Conservation (phyloP, 805 yeast species). For the Ogataea salicorniae region DNA sequence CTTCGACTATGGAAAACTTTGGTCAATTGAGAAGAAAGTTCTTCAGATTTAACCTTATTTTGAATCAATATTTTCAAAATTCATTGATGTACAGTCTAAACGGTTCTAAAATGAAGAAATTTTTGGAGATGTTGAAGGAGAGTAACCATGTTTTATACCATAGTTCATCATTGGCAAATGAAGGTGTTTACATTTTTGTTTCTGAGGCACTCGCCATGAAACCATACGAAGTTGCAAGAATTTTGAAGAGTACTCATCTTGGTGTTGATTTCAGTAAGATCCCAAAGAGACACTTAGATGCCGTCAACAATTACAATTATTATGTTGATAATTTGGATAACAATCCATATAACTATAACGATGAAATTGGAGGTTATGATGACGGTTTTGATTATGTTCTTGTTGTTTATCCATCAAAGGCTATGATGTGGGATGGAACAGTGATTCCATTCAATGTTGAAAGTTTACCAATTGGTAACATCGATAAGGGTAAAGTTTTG, state of each 20-base stretch:
- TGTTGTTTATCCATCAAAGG: slow-evolving; percentile 73
- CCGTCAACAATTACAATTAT: slow-evolving; percentile 25
- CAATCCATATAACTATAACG: slow-evolving; percentile 3
- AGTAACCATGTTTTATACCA: slow-evolving; percentile 75
- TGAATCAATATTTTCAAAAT: slow-evolving; percentile 70
- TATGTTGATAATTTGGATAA: slow-evolving; percentile 11
- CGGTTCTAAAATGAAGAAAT: slow-evolving; percentile 41
- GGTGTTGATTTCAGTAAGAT: slow-evolving; percentile 44
- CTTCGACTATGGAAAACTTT: slow-evolving; percentile 61
- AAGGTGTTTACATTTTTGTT: slow-evolving; percentile 78
- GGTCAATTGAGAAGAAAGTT: slow-evolving; percentile 78
- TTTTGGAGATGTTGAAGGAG: slow-evolving; percentile 54
- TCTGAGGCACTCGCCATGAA: slow-evolving; percentile 47
- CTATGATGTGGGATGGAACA: slow-evolving; percentile 87
- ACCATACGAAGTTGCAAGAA: slow-evolving; percentile 39
- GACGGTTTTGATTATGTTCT: slow-evolving; percentile 51
- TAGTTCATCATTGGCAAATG: slow-evolving; percentile 55
- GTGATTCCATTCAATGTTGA: slow-evolving; percentile 51
- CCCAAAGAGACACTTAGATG: slow-evolving; percentile 29
- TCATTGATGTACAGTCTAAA: slow-evolving; percentile 57
- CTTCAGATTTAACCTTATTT: slow-evolving; percentile 64
- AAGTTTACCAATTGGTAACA: slow-evolving; percentile 44
- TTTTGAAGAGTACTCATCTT: slow-evolving; percentile 42
- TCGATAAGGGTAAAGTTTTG: slow-evolving; percentile 64
- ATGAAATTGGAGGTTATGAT: slow-evolving; percentile 10